Evolutionary conservation across 2,329 filamentous ascomycete genomes (phyloP), one percentile per base, ranked within the genome.

Genomic region (Cryphonectria carpinicola): DNA sequence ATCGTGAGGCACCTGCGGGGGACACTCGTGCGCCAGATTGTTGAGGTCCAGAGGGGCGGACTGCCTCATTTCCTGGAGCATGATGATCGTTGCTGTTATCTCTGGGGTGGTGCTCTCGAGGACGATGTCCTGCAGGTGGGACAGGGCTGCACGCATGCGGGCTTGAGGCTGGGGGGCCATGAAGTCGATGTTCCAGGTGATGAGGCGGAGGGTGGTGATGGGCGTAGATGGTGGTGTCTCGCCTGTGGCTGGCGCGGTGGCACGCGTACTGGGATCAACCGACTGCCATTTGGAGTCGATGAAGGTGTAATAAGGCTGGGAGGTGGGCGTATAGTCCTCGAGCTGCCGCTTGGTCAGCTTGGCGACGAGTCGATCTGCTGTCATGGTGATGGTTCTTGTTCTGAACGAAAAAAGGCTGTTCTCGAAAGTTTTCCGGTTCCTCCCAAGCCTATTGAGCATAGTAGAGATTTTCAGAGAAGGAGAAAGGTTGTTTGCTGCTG

Each of bases 31-130:
- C 37, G 19, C 35, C 46, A 64, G 58, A 10, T 68, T 28, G 14
- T 66, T 37, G 11, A 70, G 39, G 32, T 70, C 61, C 52, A 70
- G 39, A 17, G 67, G 63, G 5, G 46, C 22, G 25, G 56, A 58
- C 17, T 71, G 70, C 11, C 28, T 49, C 28, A 71, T 86, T 73
- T 88, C 86, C 71, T 87, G 85, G 1, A 88, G 77, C 75, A 83
- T 84, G 67, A 88, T 79, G 4, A 87, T 77, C 0, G 77, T 74
- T 1, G 84, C 78, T 0, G 78, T 77, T 0, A 67, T 39, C 0
- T 46, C 25, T 19, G 70, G 56, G 46, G 7, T 49, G 25, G 39
- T 52, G 25, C 28, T 22, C 37, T 54, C 39, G 8, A 75, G 32
- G 8, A 75, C 54, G 14, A 74, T 72, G 0, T 22, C 22, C 32